Evolutionary conservation across 2,329 filamentous ascomycete species (phyloP), one percentile per base, ranked within the genome.

Genomic region (Diaporthe vexans): DNA sequence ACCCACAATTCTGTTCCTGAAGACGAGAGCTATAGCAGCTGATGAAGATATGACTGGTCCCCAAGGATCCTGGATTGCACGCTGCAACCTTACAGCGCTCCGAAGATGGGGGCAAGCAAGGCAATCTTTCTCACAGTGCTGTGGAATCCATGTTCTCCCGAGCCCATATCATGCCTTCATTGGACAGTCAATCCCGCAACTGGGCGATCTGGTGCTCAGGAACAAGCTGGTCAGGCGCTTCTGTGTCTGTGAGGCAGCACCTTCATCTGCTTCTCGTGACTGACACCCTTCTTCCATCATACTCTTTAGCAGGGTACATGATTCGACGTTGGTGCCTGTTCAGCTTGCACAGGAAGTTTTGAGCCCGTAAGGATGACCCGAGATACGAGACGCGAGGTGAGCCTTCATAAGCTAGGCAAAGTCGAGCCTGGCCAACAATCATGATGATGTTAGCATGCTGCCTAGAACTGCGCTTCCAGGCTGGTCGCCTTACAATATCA

Each of bases 391-490:
- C 0, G 24, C 17, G 46, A 48, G 19, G 46, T 19, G 19, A 48
- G 46, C 19, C 19, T 48, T 15, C 21, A 15, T 24, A 21, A 54
- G 21, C 48, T 26, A 33, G 48, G 63, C 63, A 40, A 37, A 26
- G 17, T 10, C 8, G 29, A 52, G 29, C 33, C 61, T 52, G 9
- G 43, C 35, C 43, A 65, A 4, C 5, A 9, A 19, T 15, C 15
- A 26, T 1, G 29, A 68, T 52, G n/a, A 68, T 52, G 63, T 54
- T 48, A 48, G 33, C 37, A 68, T 26, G 46, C 46, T 68, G 63
- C 63, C 63, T 68, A 26, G 63, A 54, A 52, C 13, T 54, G 63
- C 46, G 35, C n/a, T 26, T 52, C 19, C n/a, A 19, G 43, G 6
- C 61, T 29, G 2, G 29, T 67, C 63, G 46, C 63, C 63, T 68